Conservation (phyloP, 2,329 filamentous ascomycete genomes). For the Fusarium incarnatum region DNA sequence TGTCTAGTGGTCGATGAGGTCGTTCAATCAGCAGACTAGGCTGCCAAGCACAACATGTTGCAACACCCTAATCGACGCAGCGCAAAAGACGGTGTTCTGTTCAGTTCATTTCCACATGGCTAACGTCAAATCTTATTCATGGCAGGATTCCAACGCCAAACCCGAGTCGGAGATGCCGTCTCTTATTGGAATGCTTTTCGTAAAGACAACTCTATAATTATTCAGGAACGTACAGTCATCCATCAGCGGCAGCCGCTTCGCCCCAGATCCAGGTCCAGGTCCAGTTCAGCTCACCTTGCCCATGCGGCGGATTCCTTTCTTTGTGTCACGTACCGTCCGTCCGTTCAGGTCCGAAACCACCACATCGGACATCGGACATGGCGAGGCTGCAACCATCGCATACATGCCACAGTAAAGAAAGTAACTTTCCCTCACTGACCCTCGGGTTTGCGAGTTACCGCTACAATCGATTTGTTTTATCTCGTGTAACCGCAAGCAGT, state of each 20-base stretch:
- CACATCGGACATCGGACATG: constrained; percentile 34
- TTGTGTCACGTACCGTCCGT: constrained; percentile 21
- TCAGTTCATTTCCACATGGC: constrained; percentile 28
- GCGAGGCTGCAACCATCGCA: constrained; percentile 28
- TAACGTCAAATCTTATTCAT: constrained; percentile 26
- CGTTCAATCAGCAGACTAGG: constrained; percentile 9
- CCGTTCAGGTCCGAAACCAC: constrained; percentile 23
- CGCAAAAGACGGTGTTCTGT: constrained; percentile 1
- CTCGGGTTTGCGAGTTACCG: not conserved
- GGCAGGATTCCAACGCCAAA: constrained; percentile 23
- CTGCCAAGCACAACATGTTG: not conserved
- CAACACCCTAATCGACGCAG: constrained; percentile 1
- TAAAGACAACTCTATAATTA: constrained; percentile 27
- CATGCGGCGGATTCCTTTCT: constrained; percentile 6
- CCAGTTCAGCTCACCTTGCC: constrained; percentile 38
- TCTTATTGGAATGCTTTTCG: constrained; percentile 33
- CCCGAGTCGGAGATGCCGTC: constrained; percentile 31
- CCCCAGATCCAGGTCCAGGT: constrained; percentile 29
- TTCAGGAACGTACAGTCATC: constrained; percentile 1
- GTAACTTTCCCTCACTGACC: constrained; percentile 1
- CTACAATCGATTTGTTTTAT: constrained; percentile 2
- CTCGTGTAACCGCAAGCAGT: constrained; percentile 18
- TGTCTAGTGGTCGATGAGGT: not conserved
- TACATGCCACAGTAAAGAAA: constrained; percentile 4
- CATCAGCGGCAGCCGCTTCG: constrained; percentile 34